Conservation (phyloP, 805 yeast species). For the Saccharomycopsis guyanensis region DNA sequence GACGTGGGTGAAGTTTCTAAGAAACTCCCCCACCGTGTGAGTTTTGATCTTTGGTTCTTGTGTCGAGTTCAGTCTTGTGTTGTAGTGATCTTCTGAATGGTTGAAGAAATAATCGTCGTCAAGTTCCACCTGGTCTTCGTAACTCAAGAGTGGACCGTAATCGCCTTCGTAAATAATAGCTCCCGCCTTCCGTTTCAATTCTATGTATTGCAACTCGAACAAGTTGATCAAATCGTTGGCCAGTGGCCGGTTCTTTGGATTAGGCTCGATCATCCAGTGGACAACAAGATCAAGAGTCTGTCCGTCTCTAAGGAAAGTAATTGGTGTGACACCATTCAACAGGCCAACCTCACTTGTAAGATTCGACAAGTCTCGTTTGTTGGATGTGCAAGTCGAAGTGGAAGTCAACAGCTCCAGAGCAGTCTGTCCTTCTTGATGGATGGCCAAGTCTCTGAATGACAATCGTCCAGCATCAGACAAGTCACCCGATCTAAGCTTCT, state of each 20-base stretch:
- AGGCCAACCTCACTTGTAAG: constrained; percentile 4
- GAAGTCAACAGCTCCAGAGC: constrained; percentile 1
- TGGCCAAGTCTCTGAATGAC: constrained; percentile 57
- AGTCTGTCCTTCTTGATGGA: constrained; percentile 18
- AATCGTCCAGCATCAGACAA: constrained; percentile 88
- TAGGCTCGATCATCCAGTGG: constrained; percentile 82
- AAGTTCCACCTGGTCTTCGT: constrained; percentile 4
- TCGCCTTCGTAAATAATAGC: constrained; percentile 95
- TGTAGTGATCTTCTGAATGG: not conserved
- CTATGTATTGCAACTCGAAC: constrained; percentile 71
- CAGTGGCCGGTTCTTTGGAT: constrained; percentile 73
- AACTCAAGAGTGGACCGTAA: constrained; percentile 57
- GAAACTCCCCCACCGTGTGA: constrained; percentile 10
- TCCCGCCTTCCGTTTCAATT: constrained; percentile 76
- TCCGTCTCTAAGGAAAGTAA: constrained; percentile 58
- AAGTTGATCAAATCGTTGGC: constrained; percentile 60
- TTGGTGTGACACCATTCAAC: not conserved
- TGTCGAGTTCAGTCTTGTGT: not conserved
- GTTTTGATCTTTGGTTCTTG: not conserved
- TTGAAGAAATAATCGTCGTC: constrained; percentile 14
- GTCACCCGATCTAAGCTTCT: constrained; percentile 90
- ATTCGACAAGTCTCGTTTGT: not conserved
- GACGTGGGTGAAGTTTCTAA: constrained; percentile 5
- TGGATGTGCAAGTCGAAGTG: not conserved
- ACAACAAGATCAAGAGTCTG: constrained; percentile 73